Evolutionary conservation across 352 stramenopile species (phyloP).

Genomic region (Globisporangium cylindrosporum): DNA sequence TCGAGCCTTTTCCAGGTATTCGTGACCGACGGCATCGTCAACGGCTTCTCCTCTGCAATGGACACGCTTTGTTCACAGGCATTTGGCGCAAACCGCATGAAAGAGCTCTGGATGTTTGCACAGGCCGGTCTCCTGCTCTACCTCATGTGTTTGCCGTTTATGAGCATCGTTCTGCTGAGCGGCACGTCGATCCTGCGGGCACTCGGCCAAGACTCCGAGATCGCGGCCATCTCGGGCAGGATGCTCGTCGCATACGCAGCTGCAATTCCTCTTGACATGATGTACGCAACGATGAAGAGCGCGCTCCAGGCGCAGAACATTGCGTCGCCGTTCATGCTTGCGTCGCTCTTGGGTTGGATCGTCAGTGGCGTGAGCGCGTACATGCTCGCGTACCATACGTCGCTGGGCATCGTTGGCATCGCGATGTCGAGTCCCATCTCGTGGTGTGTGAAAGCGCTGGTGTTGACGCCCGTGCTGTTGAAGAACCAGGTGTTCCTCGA

Average conservation of each 20-base stretch:
- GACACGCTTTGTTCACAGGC: conserved; percentile 43
- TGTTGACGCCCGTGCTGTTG: conserved; percentile 23
- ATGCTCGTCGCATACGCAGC: too few relatives aligned
- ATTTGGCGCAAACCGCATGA: conserved; percentile 26
- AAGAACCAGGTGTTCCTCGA: conserved; percentile 21
- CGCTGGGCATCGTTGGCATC: conserved; percentile 35
- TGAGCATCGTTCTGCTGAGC: conserved; percentile 20
- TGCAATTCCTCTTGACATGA: too few relatives aligned
- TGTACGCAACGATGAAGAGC: conserved; percentile 25
- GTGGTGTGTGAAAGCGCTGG: conserved; percentile 24
- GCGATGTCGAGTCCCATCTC: conserved; percentile 25
- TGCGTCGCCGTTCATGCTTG: conserved; percentile 29
- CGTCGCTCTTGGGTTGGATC: conserved; percentile 21
- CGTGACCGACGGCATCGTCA: conserved; percentile 19
- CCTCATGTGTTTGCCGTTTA: conserved; percentile 15
- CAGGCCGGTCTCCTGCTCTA: conserved; percentile 34
- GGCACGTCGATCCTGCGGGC: conserved; percentile 21
- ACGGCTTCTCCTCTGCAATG: conserved; percentile 27
- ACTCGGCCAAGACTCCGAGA: conserved; percentile 32
- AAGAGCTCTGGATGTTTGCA: conserved; percentile 40
- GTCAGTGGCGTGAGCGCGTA: conserved; percentile 28
- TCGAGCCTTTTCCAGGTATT: conserved; percentile 21
- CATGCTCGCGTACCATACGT: conserved; percentile 33
- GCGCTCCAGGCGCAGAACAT: conserved; percentile 40
- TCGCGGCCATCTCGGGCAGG: conserved; percentile 19